Evolutionary conservation across 169 alveolate species (phyloP), one percentile per base, ranked within the genome.

Genomic region (Eimeria falciformis): DNA sequence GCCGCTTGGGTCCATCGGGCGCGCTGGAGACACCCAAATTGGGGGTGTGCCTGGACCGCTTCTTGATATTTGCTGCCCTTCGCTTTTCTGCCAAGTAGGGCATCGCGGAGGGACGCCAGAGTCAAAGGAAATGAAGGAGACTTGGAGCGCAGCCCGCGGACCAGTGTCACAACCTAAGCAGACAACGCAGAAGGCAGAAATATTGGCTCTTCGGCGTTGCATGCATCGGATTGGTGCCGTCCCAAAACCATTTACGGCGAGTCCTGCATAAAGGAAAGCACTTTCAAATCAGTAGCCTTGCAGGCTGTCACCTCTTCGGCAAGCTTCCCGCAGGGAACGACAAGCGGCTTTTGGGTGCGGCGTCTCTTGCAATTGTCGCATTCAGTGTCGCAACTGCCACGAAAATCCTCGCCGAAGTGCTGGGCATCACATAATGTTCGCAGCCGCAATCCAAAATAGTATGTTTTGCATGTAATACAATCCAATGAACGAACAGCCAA

Each of bases 351-450:
- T 0, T 12, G 25, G 12, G 33, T 7, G 25, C 56, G 23, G 6
- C 92, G 21, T 23, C 78, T 14, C 7, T 65, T 56, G 56, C 93
- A 89, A 65, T 89, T 89, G 66, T 79, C 93, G 56, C 93, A 89
- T 11, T 29, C 75, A 21, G 82, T 68, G 23, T 27, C 29, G 71
- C 93, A 89, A 6, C 21, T 27, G 5, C 93, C 93, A 4, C 71
- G 27, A 46, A 89, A 89, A 17, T 71, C 73, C 82, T 89, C 93
- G 40, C 93, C 93, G 29, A 89, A 89, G 53, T 89, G 93, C 93
- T 89, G 93, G 40, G 40, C 2, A 33, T 2, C 40, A 33, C 40
- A 33, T 33, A 33, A 33, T 3, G 21, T 4, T 12, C 17, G 3
- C 17, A 43, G 2, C 23, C 27, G 2, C 25, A 11, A 79, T 11